Base-by-base conservation (phyloP, 2,329 filamentous ascomycete genomes). In the Myriosclerotinia duriaeana region DNA sequence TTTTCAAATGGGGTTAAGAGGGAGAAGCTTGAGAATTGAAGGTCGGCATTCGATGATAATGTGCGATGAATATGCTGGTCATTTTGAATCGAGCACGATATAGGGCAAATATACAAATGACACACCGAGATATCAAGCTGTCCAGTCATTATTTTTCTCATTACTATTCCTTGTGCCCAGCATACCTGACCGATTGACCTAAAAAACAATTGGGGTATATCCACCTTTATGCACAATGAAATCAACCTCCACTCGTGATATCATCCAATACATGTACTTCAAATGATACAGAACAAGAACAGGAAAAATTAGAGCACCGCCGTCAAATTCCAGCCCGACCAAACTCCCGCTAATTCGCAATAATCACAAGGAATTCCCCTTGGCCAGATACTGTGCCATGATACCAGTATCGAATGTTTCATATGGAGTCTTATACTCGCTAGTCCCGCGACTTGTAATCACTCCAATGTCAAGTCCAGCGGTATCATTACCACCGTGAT, bases 141-240 rank as follows among this genome's bases (percentile, higher is more conserved):
- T 61, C 8, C 30, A n/a, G 22, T 61, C n/a, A 12, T 38, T 20
- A 59, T 50, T 61, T 9, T 20, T 60, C 15, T 38, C 58, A 61
- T 61, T 50, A 61, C 34, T 50, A 50, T 50, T 60, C 22, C 58
- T 17, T 50, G 58, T 50, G 14, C 14, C 14, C 8, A 20, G 1
- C 34, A 40, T 61, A 20, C 22, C 26, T 38, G 15, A 61, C 20
- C 34, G 8, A 20, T 20, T 40, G 34, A 50, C 58, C 58, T 50
- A 22, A 22, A 40, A 48, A 61, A 54, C 48, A 58, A 59, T 14
- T 54, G 50, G 62, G 62, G 62, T 65, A 65, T 65, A 65, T 59
- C 62, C 62, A 58, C 62, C 34, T 48, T 26, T 50, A 38, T 59
- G 44, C 44, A 40, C 62, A 50, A 58, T 15, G 6, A 58, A 48